Conservation (phyloP, 306 rosid species). For the Quercus bicolor region DNA sequence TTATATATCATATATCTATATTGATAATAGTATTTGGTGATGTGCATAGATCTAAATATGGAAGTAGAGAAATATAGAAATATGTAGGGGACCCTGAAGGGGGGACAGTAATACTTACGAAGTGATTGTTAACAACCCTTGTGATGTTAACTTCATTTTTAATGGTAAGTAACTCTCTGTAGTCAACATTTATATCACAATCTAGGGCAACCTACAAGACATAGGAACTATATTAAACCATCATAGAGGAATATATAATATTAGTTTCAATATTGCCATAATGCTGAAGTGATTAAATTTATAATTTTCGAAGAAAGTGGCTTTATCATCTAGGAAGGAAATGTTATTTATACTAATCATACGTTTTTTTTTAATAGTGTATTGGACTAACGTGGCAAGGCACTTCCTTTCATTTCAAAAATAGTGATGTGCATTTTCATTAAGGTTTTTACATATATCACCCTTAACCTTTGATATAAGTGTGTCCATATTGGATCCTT, state of each 20-base stretch:
- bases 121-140: slow-evolving; percentile 13
- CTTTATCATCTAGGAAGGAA: neutral
- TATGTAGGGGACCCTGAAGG: too few species aligned
- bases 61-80: neutral
- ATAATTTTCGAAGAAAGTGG: too few species aligned
- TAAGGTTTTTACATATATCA: too few species aligned
- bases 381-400: neutral
- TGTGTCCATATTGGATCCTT: too few species aligned
- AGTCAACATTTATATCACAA: slow-evolving; percentile 37
- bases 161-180: slow-evolving; percentile 11
- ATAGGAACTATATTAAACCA: neutral
- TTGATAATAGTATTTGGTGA: neutral
- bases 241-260: neutral
- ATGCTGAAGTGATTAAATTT: too few species aligned
- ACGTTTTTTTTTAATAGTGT: neutral
- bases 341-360: neutral
- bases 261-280: too few species aligned
- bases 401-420: neutral
- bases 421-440: neutral
- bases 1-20: neutral
- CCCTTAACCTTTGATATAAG: too few species aligned
- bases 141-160: slow-evolving; percentile 19
- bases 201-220: slow-evolving; percentile 41
- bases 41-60: neutral
- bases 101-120: slow-evolving; percentile 15